phyloP scores from a whole-genome alignment of 1,139 yeast species.

The Candida glucosophila region DNA sequence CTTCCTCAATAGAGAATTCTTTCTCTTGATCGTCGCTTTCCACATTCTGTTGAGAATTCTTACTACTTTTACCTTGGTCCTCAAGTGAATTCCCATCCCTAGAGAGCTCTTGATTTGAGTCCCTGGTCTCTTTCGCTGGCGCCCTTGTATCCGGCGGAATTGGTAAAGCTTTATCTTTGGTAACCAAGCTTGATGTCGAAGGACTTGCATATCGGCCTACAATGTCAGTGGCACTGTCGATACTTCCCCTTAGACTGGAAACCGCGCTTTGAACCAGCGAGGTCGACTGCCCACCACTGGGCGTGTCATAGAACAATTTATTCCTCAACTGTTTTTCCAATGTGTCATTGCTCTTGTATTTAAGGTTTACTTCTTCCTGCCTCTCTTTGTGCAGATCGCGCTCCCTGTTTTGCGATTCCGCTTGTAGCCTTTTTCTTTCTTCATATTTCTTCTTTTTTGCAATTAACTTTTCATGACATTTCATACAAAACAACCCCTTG shows the following conservation, averaged over 20 bases:
- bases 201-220: neutral
- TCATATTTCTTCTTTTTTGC: constrained; percentile 56
- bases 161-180: constrained; percentile 25
- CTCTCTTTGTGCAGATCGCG: constrained; percentile 5
- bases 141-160: constrained; percentile 17
- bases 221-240: constrained; percentile 2
- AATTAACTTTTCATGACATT: constrained; percentile 79
- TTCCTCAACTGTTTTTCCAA: too few species aligned
- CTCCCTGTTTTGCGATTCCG: constrained; percentile 8
- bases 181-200: constrained; percentile 7
- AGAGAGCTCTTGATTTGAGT: neutral
- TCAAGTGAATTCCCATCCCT: too few species aligned
- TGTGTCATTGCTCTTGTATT: constrained; percentile 1
- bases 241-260: constrained; percentile 7
- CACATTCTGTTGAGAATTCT: too few species aligned
- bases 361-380: constrained; percentile 1
- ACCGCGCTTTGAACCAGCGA: constrained; percentile 9
- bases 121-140: too few species aligned
- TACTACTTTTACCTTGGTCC: neutral
- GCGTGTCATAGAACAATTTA: constrained; percentile 9
- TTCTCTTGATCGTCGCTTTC: constrained; percentile 1
- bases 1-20: constrained; percentile 30
- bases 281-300: constrained; percentile 9
- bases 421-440: constrained; percentile 33
- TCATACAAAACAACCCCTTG: constrained; percentile 89